Conservation (phyloP, 2,329 filamentous ascomycete genomes). For the Orbilia javanica region DNA sequence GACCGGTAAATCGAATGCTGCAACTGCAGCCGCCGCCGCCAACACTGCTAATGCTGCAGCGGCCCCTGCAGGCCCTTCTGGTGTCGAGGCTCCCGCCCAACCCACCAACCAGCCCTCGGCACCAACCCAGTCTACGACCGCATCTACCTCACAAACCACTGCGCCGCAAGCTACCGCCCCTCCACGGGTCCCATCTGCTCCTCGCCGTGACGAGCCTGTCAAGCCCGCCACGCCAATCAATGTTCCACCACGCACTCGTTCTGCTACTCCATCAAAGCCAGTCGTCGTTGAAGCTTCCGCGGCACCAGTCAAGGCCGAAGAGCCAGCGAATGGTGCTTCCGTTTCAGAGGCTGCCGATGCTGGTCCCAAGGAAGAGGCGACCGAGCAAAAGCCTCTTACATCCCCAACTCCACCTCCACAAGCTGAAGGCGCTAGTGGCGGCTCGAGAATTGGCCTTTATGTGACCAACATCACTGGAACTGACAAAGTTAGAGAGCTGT, state of each 20-base stretch:
- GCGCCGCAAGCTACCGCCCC: slow-evolving; percentile 56
- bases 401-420: slow-evolving; percentile 72
- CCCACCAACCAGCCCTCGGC: slow-evolving; percentile 6
- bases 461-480: slow-evolving; percentile 87
- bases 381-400: slow-evolving; percentile 13
- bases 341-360: slow-evolving; percentile 64
- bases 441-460: slow-evolving; percentile 86
- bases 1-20: slow-evolving; percentile 75
- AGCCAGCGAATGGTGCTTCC: slow-evolving; percentile 70
- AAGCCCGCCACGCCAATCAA: slow-evolving; percentile 62
- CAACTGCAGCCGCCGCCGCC: slow-evolving; percentile 47
- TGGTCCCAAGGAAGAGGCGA: slow-evolving; percentile 14
- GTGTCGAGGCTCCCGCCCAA: slow-evolving; percentile 56
- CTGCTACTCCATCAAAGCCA: slow-evolving; percentile 62
- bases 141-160: slow-evolving; percentile 28
- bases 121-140: slow-evolving; percentile 3
- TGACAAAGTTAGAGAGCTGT: slow-evolving; percentile 83
- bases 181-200: slow-evolving; percentile 61
- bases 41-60: slow-evolving; percentile 20
- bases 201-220: slow-evolving; percentile 58
- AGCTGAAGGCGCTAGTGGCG: slow-evolving; percentile 72
- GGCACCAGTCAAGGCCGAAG: slow-evolving; percentile 69
- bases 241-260: slow-evolving; percentile 62
- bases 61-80: slow-evolving; percentile 54
- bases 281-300: slow-evolving; percentile 70